phyloP scores from a whole-genome alignment of 306 rosid species.

The Comarum palustre region DNA sequence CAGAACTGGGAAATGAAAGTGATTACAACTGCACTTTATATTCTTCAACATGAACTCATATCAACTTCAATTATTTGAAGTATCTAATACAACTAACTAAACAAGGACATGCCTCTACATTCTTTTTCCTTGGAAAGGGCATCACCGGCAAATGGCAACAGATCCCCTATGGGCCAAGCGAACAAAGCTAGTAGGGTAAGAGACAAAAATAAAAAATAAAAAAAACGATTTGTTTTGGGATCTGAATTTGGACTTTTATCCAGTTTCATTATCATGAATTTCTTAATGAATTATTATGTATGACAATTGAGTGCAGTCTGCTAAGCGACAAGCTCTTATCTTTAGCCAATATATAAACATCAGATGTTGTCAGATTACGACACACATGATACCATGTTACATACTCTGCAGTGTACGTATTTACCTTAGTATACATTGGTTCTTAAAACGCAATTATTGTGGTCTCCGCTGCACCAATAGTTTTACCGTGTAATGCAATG shows the following conservation, averaged over 20 bases:
- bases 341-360: not conserved
- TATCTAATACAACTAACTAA: not conserved
- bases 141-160: not conserved
- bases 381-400: not conserved
- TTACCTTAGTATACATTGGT: not conserved
- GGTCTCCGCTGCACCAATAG: not conserved
- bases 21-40: not conserved
- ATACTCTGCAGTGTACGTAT: not conserved
- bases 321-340: not conserved
- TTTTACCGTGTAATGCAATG: not conserved
- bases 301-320: not conserved
- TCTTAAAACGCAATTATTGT: not conserved
- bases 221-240: not conserved
- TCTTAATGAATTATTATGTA: not conserved
- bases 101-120: not conserved
- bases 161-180: not conserved
- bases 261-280: not conserved
- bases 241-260: not conserved
- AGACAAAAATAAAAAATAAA: too few relatives aligned
- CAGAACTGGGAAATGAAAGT: not conserved
- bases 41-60: not conserved
- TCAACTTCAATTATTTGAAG: not conserved
- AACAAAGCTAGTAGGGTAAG: not conserved
- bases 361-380: constrained; percentile 5
- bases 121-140: not conserved